phyloP scores from a whole-genome alignment of 2,329 filamentous ascomycete genomes.

The Claviceps cyperi region DNA sequence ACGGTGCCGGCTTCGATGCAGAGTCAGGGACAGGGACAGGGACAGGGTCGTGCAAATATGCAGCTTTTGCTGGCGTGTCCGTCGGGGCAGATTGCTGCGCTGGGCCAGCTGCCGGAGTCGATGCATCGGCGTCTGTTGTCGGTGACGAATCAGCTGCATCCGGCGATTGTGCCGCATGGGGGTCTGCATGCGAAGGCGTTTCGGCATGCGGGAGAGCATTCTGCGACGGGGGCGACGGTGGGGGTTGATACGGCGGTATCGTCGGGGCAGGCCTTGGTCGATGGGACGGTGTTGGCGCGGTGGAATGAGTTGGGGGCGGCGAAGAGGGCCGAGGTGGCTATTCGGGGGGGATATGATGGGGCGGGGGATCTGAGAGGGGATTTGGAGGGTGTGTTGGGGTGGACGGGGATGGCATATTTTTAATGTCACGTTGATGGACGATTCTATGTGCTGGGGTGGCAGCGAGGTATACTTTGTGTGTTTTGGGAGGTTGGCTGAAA shows the following conservation, averaged over 20 bases:
- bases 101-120: conserved; percentile 65
- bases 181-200: conserved; percentile 76
- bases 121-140: conserved; percentile 74
- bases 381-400: conserved; percentile 47
- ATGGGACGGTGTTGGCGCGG: conserved; percentile 59
- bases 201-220: conserved; percentile 34
- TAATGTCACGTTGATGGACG: neutral
- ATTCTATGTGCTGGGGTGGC: too few species aligned
- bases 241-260: conserved; percentile 41
- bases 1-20: conserved; percentile 29
- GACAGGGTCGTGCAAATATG: conserved; percentile 18
- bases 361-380: conserved; percentile 56
- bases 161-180: conserved; percentile 59
- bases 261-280: conserved; percentile 54
- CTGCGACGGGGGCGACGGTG: conserved; percentile 20
- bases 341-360: conserved; percentile 52
- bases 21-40: conserved; percentile 7
- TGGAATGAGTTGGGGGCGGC: conserved; percentile 65
- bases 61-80: conserved; percentile 62
- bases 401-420: conserved; percentile 43
- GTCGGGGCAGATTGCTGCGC: conserved; percentile 61
- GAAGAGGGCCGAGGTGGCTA: conserved; percentile 56
- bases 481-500: too few species aligned
- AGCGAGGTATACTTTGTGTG: too few species aligned
- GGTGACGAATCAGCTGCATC: conserved; percentile 65